Conservation (phyloP, 148 eudicot genomes). For the Amaranthus hypochondriacus region DNA sequence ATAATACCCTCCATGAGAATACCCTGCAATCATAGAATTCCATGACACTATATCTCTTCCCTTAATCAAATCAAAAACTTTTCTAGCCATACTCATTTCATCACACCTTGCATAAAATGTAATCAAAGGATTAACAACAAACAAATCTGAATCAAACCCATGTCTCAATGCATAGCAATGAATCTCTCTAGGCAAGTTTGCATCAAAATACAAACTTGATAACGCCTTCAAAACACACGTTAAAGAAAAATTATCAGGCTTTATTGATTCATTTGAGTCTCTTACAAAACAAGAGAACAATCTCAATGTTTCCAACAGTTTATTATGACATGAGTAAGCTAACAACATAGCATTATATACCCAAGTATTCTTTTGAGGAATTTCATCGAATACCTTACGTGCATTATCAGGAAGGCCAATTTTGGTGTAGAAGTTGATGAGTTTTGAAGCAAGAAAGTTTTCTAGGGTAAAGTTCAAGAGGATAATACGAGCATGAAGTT, state of each 20-base stretch:
- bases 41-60: conserved; percentile 53
- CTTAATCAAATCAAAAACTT: conserved; percentile 42
- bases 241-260: conserved; percentile 46
- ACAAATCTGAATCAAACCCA: conserved; percentile 53
- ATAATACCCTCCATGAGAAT: conserved; percentile 52
- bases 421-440: conserved; percentile 47
- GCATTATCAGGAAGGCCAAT: conserved; percentile 28
- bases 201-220: conserved; percentile 35
- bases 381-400: conserved; percentile 59
- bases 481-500: conserved; percentile 50
- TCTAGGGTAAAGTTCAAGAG: conserved; percentile 30
- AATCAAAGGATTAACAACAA: conserved; percentile 52
- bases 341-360: conserved; percentile 52
- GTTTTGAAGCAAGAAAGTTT: conserved; percentile 62
- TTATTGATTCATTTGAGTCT: neutral
- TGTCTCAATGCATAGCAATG: conserved; percentile 39
- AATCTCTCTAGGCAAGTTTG: conserved; percentile 31
- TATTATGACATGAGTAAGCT: conserved; percentile 32
- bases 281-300: conserved; percentile 31
- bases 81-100: conserved; percentile 47
- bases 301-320: conserved; percentile 26
- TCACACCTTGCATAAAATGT: conserved; percentile 53
- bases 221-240: conserved; percentile 51
- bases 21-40: conserved; percentile 68
- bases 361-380: conserved; percentile 46